Conservation (phyloP, 148 eudicot species). For the Selenicereus undatus region DNA sequence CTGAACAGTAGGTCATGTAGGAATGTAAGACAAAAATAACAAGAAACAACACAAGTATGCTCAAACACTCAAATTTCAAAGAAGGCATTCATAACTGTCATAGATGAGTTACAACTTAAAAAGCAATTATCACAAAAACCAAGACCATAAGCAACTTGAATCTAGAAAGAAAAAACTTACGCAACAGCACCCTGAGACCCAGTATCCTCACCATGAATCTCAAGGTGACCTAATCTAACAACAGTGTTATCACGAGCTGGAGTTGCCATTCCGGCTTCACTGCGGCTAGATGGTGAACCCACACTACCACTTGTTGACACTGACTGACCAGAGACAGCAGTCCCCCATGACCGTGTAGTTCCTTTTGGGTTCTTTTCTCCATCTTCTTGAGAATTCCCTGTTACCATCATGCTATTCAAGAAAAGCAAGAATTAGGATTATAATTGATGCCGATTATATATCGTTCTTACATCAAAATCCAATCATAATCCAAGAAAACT, state of each 20-base stretch:
- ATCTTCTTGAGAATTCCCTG: slow-evolving; percentile 40
- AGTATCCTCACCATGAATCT: slow-evolving; percentile 69
- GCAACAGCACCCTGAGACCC: slow-evolving; percentile 59
- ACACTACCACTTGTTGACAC: slow-evolving; percentile 87
- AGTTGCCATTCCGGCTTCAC: slow-evolving; percentile 60
- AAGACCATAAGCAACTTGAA: slow-evolving; percentile 2
- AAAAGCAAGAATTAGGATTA: background rate
- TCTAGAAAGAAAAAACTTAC: slow-evolving; percentile 35
- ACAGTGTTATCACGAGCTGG: slow-evolving; percentile 68
- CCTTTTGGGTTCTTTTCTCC: slow-evolving; percentile 47
- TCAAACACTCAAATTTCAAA: background rate
- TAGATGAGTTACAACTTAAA: too few species aligned
- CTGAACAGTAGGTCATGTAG: background rate
- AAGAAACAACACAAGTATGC: background rate
- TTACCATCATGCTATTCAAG: slow-evolving; percentile 34
- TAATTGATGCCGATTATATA: background rate
- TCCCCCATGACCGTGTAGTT: slow-evolving; percentile 64
- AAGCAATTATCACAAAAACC: too few species aligned
- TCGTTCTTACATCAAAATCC: background rate
- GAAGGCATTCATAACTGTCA: too few species aligned
- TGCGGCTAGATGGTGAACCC: slow-evolving; percentile 77
- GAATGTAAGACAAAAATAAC: too few species aligned
- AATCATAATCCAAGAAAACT: background rate
- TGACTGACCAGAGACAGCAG: slow-evolving; percentile 76
- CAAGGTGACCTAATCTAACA: slow-evolving; percentile 64